A percentile compares a stretch with the other conserved stretches of the same genome.
phyloP scores from a whole-genome alignment of 768 basidiomycete genomes.

The Boletus subcaerulescens region DNA sequence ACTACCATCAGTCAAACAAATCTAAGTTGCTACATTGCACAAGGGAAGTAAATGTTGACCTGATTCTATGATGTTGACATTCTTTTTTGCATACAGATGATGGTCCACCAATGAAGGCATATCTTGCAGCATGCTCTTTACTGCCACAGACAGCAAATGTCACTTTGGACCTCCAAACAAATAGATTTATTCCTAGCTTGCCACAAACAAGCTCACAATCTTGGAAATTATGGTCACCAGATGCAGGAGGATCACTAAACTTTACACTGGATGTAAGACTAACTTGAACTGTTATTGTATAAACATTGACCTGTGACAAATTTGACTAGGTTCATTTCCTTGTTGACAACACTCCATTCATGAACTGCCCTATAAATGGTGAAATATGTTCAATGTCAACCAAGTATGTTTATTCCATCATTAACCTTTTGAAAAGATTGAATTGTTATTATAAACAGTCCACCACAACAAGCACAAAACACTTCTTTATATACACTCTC shows the following conservation, averaged over 20 bases:
- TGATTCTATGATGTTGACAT: not conserved
- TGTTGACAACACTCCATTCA: not conserved
- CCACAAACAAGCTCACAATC: not conserved
- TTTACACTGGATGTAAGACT: not conserved
- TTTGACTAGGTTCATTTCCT: not conserved
- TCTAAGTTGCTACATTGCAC: not conserved
- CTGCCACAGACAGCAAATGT: not conserved
- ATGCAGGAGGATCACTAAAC: not conserved
- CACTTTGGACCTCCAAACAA: slow-evolving; percentile 4
- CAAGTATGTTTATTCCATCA: not conserved
- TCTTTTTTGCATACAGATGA: not conserved
- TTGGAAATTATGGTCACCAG: slow-evolving; percentile 11
- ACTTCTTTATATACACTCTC: not conserved
- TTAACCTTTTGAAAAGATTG: too few species aligned
- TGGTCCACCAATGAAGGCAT: not conserved
- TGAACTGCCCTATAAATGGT: not conserved
- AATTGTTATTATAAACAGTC: too few species aligned
- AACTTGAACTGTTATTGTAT: too few species aligned
- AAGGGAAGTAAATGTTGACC: not conserved
- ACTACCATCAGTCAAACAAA: not conserved
- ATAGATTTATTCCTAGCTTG: not conserved
- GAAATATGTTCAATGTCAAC: not conserved
- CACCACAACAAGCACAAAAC: too few species aligned
- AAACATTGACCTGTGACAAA: not conserved
- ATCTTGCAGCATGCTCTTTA: slow-evolving; percentile 11